Base-by-base conservation (phyloP, 306 rosid species). In the Biancaea sappan region DNA sequence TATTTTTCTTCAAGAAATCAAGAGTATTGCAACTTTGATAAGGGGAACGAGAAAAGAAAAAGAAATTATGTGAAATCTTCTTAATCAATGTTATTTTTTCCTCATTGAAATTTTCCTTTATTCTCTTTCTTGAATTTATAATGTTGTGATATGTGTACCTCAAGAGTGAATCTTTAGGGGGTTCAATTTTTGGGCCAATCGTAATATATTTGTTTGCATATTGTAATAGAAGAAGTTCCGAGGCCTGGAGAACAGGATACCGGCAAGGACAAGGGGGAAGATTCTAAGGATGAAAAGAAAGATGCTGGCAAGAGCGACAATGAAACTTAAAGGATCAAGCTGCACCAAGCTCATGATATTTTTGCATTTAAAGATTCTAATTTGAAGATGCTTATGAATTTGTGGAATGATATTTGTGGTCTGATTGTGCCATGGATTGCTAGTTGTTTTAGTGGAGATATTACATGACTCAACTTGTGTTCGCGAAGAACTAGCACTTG, bases 141-240 rank as follows among this genome's bases (percentile, higher is more conserved):
- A 1, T 6, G 66, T 22, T 9, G 8, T 37, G 14, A 18, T n/a
- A n/a, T n/a, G n/a, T n/a, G n/a, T n/a, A 28, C 21, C 24, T 21
- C 46, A 22, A 3, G 24, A 56, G 4, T 35, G 37, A 41, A 28
- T 19, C 22, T 24, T 12, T 4, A 4, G 15, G 2, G 7, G 15
- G 2, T 13, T n/a, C 25, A 25, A 59, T 43, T 46, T 43, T 3
- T 3, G 26, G 3, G 68, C 40, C 75, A 38, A 81, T 60, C 5
- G 11, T 15, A 70, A 2, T 12, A n/a, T 24, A 0, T 35, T 18
- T 52, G 57, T 69, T 66, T 47, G 62, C 34, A 3, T 69, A 16
- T 52, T 48, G 14, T 28, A 3, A 48, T 16, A 91, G 94, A 59
- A 79, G 97, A 88, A 73, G 94, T 79, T 76, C 57, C 84, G 0